phyloP scores from a whole-genome alignment of 2,329 filamentous ascomycete species.

The Arachnopeziza araneosa region DNA sequence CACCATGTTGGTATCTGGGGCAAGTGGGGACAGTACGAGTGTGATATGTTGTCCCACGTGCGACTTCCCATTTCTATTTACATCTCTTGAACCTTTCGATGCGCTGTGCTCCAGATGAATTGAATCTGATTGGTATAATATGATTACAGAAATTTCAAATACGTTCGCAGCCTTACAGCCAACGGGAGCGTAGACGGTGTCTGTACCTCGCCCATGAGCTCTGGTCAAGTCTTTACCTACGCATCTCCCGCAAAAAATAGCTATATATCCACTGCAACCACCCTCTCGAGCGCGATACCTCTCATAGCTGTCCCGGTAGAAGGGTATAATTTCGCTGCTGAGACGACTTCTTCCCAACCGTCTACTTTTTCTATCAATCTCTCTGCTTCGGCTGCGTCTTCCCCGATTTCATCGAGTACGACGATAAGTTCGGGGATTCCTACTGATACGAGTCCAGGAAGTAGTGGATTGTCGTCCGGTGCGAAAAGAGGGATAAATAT shows the following conservation, averaged over 20 bases:
- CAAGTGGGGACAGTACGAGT: slow-evolving; percentile 1
- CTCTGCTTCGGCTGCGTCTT: not conserved
- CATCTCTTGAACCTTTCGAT: no score
- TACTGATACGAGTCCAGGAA: not conserved
- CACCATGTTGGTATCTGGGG: not conserved
- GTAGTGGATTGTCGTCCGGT: not conserved
- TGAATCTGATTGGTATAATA: not conserved
- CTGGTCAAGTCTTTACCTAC: slow-evolving; percentile 4
- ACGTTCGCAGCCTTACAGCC: not conserved
- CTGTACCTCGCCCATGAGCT: slow-evolving; percentile 4
- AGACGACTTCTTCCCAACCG: not conserved
- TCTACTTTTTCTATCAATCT: not conserved
- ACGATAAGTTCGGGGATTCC: not conserved
- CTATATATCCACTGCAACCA: slow-evolving; percentile 1
- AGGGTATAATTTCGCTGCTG: slow-evolving; percentile 7
- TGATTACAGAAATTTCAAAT: slow-evolving; percentile 1
- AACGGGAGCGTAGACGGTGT: slow-evolving; percentile 3
- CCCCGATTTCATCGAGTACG: not conserved
- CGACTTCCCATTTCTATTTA: not conserved
- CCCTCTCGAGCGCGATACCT: not conserved
- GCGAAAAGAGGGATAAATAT: not conserved
- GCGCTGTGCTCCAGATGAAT: not conserved
- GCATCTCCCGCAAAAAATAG: not conserved
- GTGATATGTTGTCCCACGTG: slow-evolving; percentile 9
- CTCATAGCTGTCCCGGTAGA: slow-evolving; percentile 6